A percentile compares a stretch with the other conserved stretches of the same genome.
Evolutionary conservation across 225 moss, liverwort and hornwort species (phyloP).

Genomic region (Takakia lepidozioides): DNA sequence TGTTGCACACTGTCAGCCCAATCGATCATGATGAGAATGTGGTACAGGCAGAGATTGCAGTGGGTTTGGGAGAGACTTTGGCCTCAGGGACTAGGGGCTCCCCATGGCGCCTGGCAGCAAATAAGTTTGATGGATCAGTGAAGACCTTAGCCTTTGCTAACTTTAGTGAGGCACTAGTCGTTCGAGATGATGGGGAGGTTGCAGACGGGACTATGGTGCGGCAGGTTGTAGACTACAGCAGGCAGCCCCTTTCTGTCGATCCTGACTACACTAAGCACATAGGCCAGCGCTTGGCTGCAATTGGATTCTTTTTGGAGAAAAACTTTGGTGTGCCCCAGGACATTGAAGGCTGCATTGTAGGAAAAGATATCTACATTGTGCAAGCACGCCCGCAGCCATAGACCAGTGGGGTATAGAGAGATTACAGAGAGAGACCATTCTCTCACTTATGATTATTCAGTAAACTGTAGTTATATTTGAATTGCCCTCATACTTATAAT

Average conservation of each 20-base stretch:
- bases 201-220: conserved; percentile 21
- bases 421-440: too few species aligned
- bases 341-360: conserved; percentile 42
- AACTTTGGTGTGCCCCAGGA: conserved; percentile 35
- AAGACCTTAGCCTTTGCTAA: conserved; percentile 48
- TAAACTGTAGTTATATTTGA: too few species aligned
- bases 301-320: conserved; percentile 40
- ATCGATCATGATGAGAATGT: conserved; percentile 33
- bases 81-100: conserved; percentile 41
- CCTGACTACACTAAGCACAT: conserved; percentile 12
- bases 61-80: conserved; percentile 50
- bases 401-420: too few species aligned
- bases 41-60: conserved; percentile 44
- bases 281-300: conserved; percentile 29
- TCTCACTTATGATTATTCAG: too few species aligned
- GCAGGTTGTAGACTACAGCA: conserved; percentile 44
- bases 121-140: conserved; percentile 45
- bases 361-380: conserved; percentile 34
- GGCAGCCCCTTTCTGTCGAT: conserved; percentile 25
- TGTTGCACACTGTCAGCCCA: conserved; percentile 51
- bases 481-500: too few species aligned
- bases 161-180: conserved; percentile 28
- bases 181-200: conserved; percentile 4
- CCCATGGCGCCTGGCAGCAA: conserved; percentile 44
- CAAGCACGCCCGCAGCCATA: conserved; percentile 45